These are phyloP conservation scores for Syzygium oleosum DNA, from an alignment of 345 rosid species.

Conservation along the genomic window DNA sequence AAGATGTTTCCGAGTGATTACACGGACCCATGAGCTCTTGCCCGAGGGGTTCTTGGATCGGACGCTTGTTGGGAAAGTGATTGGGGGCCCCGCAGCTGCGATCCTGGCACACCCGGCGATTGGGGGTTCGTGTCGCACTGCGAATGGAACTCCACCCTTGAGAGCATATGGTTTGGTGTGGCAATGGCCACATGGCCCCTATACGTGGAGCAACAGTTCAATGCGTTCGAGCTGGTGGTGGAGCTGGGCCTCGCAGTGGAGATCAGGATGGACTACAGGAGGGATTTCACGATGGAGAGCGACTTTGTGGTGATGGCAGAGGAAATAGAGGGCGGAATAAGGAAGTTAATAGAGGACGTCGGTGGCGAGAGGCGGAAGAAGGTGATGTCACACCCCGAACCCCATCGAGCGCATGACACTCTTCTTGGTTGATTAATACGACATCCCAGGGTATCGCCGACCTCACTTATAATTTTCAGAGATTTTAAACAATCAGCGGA, in stretches of 20 bases:
- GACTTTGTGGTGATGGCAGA: neutral
- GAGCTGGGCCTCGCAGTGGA: conserved; percentile 32
- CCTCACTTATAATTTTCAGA: no score
- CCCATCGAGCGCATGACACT: no score
- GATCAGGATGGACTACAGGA: neutral
- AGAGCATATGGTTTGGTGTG: conserved; percentile 42
- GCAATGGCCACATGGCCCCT: conserved; percentile 47
- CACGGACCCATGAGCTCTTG: conserved; percentile 16
- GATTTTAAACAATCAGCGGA: no score
- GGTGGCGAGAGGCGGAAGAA: conserved; percentile 13
- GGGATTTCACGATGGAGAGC: neutral
- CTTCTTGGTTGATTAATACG: no score
- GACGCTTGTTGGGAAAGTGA: conserved; percentile 30
- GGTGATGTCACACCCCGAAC: no score
- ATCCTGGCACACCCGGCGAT: conserved; percentile 4
- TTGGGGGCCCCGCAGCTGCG: conserved; percentile 45
- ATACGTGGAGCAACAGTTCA: conserved; percentile 40
- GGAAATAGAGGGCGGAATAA: conserved; percentile 34
- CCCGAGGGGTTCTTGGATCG: conserved; percentile 45
- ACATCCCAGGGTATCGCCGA: no score
- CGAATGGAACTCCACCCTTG: conserved; percentile 45
- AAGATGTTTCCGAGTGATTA: conserved; percentile 1
- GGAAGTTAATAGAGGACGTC: conserved; percentile 27
- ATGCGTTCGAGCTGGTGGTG: conserved; percentile 27
- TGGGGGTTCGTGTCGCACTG: conserved; percentile 49